Percentiles rank a stretch among this genome's conserved stretches.
These are phyloP conservation scores for Xylaria curta DNA, from an alignment of 495 filamentous ascomycete genomes.

Conservation along the genomic window DNA sequence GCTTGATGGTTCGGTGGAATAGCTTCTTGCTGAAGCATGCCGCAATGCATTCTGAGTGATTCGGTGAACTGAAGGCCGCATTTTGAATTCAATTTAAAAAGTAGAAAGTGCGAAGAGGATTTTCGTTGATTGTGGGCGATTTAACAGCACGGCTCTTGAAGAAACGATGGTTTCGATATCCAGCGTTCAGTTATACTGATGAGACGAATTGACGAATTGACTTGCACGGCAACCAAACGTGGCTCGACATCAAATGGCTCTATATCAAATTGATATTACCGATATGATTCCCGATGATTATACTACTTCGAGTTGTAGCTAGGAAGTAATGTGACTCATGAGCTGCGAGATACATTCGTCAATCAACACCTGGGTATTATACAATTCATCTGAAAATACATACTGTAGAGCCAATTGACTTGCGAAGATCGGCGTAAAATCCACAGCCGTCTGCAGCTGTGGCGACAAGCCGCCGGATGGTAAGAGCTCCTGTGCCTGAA, in stretches of 20 bases:
- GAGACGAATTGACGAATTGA: not conserved
- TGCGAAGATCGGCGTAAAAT: conserved; percentile 20
- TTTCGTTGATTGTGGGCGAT: not conserved
- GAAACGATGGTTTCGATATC: not conserved
- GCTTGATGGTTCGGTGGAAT: conserved; percentile 36
- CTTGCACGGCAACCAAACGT: not conserved
- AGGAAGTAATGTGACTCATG: conserved; percentile 17
- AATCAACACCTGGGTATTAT: not conserved
- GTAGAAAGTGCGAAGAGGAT: not conserved
- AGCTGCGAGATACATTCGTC: not conserved
- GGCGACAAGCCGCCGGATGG: not conserved
- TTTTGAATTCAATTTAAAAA: conserved; percentile 23
- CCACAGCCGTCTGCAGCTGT: not conserved
- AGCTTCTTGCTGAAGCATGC: conserved; percentile 36
- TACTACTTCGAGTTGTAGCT: not conserved
- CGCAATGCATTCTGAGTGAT: conserved; percentile 26
- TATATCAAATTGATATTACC: not conserved
- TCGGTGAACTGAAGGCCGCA: conserved; percentile 32
- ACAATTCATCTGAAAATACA: too few relatives aligned
- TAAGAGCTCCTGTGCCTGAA: not conserved
- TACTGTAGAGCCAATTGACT: not conserved
- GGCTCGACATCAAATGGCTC: not conserved
- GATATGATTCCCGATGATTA: not conserved
- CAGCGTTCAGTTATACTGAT: not conserved
- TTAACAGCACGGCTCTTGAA: not conserved